Percentiles rank a stretch among this genome's conserved stretches.
phyloP scores from a whole-genome alignment of 495 filamentous ascomycete genomes.

The Aspergillus avenaceus region DNA sequence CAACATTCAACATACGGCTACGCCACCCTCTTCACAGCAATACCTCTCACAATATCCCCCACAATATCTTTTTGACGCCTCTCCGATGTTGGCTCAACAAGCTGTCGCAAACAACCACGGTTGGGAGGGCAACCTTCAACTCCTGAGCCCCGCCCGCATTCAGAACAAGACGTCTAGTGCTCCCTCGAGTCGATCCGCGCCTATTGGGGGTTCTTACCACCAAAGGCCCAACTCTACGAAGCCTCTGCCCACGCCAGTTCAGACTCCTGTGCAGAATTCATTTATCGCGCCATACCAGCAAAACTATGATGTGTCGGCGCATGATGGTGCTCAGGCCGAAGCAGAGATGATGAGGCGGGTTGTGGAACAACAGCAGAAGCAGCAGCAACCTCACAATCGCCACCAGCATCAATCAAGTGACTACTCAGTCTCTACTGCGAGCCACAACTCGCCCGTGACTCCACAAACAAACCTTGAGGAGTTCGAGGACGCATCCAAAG shows the following conservation, averaged over 20 bases:
- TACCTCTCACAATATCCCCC: slow-evolving; percentile 21
- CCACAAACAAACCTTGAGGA: slow-evolving; percentile 52
- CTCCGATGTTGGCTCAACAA: slow-evolving; percentile 43
- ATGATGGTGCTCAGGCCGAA: slow-evolving; percentile 40
- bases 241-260: slow-evolving; percentile 44
- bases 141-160: slow-evolving; percentile 36
- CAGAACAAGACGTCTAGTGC: slow-evolving; percentile 33
- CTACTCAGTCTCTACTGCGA: slow-evolving; percentile 53
- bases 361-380: slow-evolving; percentile 48
- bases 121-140: slow-evolving; percentile 40
- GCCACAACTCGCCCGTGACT: slow-evolving; percentile 54
- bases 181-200: slow-evolving; percentile 29
- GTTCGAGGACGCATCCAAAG: slow-evolving; percentile 45
- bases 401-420: slow-evolving; percentile 29
- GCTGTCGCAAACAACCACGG: slow-evolving; percentile 34
- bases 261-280: slow-evolving; percentile 42
- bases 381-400: slow-evolving; percentile 27
- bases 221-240: slow-evolving; percentile 32
- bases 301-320: slow-evolving; percentile 38
- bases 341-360: slow-evolving; percentile 52
- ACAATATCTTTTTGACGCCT: slow-evolving; percentile 30
- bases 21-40: slow-evolving; percentile 22
- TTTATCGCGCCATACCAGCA: slow-evolving; percentile 44
- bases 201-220: slow-evolving; percentile 30
- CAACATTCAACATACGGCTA: slow-evolving; percentile 31